Base-by-base conservation (phyloP, 2,329 filamentous ascomycete species). In the Trematosphaeria pertusa region DNA sequence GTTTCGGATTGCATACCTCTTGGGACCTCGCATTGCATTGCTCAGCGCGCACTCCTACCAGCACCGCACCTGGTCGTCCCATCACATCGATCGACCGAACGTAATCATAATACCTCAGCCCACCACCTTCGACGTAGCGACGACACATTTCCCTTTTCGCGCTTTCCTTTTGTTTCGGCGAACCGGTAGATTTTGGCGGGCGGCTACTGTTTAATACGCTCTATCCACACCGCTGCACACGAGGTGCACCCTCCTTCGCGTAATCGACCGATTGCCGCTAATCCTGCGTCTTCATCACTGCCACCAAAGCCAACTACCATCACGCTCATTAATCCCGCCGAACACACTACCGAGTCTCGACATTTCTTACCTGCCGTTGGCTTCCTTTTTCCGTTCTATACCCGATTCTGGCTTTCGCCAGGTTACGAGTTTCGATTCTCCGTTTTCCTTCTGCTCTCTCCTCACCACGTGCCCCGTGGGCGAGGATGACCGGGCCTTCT, bases 141-240 rank as follows among this genome's bases (percentile, higher is more conserved):
- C 36, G 42, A 44, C 37, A 54, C 41, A 26, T 52, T 50, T 50
- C 31, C 40, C 24, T n/a, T 20, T 33, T 45, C 37, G 17, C 10
- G 31, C 11, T 48, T 41, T 37, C 37, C 36, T 46, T 54, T 43
- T 41, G 15, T 26, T 43, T 36, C 30, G 39, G 35, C 43, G 31
- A 37, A 56, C 7, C 39, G 46, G 35, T 51, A 52, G 37, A 52
- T 36, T n/a, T 34, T 36, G 47, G 44, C 26, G 26, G 53, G 53
- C 46, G 48, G 40, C 46, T 59, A 54, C 54, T 61, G 54, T 64
- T 54, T 63, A 62, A 64, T 63, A 62, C 59, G 39, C 56, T 65
- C 54, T 47, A 54, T 46, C 50, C 48, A 48, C 41, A 48, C 35
- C 35, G 45, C 49, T 20, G 45, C 51, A 43, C 46, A 32, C 24